Percentiles rank a stretch among this genome's conserved stretches.
Evolutionary conservation across 2,329 filamentous ascomycete genomes (phyloP).

Genomic region (Beauveria scarabaeidicola): DNA sequence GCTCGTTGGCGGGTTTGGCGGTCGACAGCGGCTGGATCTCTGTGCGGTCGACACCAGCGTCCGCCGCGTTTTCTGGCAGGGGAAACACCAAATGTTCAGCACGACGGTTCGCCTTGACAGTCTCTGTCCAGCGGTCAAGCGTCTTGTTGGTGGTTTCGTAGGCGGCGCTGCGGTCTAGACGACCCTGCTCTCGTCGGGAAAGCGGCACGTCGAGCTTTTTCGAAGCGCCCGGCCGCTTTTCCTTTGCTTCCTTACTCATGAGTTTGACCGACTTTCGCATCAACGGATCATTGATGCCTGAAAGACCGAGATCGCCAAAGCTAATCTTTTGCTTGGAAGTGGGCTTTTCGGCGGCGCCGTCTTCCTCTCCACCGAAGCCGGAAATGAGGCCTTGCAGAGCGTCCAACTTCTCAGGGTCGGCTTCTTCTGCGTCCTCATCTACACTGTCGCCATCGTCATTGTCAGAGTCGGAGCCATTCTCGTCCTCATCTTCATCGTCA

Average conservation of each 20-base stretch:
- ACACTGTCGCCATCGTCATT: conserved; percentile 43
- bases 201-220: conserved; percentile 76
- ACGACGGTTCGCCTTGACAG: conserved; percentile 85
- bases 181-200: conserved; percentile 77
- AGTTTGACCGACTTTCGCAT: conserved; percentile 75
- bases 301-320: conserved; percentile 64
- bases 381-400: conserved; percentile 62
- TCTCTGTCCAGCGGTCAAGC: conserved; percentile 84
- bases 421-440: conserved; percentile 44
- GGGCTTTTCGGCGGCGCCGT: conserved; percentile 33
- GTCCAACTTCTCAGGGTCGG: conserved; percentile 48
- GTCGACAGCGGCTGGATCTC: conserved; percentile 57
- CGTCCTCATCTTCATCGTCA: conserved; percentile 10
- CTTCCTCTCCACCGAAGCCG: conserved; percentile 55
- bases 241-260: conserved; percentile 55
- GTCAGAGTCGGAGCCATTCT: conserved; percentile 31
- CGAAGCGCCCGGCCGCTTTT: conserved; percentile 33
- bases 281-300: conserved; percentile 62
- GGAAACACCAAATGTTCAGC: conserved; percentile 89
- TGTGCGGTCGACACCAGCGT: conserved; percentile 49
- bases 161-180: conserved; percentile 70
- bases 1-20: conserved; percentile 61
- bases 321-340: conserved; percentile 58
- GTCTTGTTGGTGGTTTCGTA: conserved; percentile 90
- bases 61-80: conserved; percentile 61